Conservation (phyloP, 1,284 basidiomycete genomes). For the Ustilago xerochloae region DNA sequence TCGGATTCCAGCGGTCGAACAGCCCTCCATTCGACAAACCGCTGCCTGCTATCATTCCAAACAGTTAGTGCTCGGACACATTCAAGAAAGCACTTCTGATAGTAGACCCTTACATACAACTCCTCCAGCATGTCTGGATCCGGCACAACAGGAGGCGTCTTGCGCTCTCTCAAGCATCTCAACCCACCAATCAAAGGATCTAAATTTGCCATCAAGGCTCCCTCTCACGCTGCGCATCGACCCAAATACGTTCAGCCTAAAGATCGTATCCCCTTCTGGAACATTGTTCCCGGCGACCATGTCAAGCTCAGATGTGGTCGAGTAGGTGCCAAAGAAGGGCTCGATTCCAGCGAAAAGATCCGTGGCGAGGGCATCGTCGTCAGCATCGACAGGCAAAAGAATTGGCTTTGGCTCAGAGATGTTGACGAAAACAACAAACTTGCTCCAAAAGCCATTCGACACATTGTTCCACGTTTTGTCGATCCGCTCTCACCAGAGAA, state of each 20-base stretch:
- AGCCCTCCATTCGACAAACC: too few relatives aligned
- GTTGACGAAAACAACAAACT: conserved; percentile 59
- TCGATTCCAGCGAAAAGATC: conserved; percentile 43
- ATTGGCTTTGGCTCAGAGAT: conserved; percentile 63
- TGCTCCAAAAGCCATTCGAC: conserved; percentile 59
- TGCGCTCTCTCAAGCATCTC: conserved; percentile 68
- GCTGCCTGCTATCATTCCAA: too few relatives aligned
- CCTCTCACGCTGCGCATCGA: conserved; percentile 61
- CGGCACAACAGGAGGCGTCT: conserved; percentile 47
- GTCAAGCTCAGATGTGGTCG: conserved; percentile 66
- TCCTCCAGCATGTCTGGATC: conserved; percentile 24
- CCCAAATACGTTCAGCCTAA: conserved; percentile 68
- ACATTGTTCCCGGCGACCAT: conserved; percentile 68
- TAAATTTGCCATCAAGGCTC: conserved; percentile 63
- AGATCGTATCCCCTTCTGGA: conserved; percentile 69
- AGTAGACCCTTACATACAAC: background rate
- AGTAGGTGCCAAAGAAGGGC: conserved; percentile 48
- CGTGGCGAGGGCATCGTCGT: conserved; percentile 63
- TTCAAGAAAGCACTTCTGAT: too few relatives aligned
- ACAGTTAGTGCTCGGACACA: too few relatives aligned
- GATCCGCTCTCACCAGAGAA: conserved; percentile 57
- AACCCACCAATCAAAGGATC: conserved; percentile 57
- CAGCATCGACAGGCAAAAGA: conserved; percentile 60
- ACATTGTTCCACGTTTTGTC: conserved; percentile 56
- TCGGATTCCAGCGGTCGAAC: too few relatives aligned